Conservation (phyloP, 768 basidiomycete species). For the Hydnomerulius pinastri region DNA sequence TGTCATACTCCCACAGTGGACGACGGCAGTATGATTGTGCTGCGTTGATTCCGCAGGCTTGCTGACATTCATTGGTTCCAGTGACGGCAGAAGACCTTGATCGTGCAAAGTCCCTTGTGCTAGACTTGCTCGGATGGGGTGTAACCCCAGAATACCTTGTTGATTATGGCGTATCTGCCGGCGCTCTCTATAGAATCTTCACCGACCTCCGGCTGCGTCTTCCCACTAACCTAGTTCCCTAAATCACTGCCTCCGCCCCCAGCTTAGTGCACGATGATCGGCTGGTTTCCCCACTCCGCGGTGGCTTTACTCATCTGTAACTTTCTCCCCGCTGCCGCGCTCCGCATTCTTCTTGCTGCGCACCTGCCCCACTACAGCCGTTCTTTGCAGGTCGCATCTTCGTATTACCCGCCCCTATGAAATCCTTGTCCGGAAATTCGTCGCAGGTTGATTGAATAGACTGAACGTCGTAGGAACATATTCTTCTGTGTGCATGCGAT, state of each 20-base stretch:
- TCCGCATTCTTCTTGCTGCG: background rate
- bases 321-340: background rate
- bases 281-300: background rate
- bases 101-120: conserved; percentile 47
- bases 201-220: conserved; percentile 44
- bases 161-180: conserved; percentile 43
- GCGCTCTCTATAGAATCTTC: conserved; percentile 41
- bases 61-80: conserved; percentile 15
- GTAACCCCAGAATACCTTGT: conserved; percentile 51
- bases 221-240: conserved; percentile 23
- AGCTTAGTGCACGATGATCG: background rate
- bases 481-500: background rate
- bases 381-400: background rate
- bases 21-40: conserved; percentile 9
- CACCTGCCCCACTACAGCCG: no score
- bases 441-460: background rate
- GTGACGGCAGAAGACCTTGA: conserved; percentile 46
- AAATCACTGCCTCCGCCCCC: background rate
- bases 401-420: background rate
- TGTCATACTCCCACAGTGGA: background rate
- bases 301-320: background rate
- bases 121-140: conserved; percentile 59
- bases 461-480: background rate
- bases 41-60: background rate
- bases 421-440: background rate